Evolutionary conservation across 768 basidiomycete species (phyloP).

Genomic region (Boletus edulis): DNA sequence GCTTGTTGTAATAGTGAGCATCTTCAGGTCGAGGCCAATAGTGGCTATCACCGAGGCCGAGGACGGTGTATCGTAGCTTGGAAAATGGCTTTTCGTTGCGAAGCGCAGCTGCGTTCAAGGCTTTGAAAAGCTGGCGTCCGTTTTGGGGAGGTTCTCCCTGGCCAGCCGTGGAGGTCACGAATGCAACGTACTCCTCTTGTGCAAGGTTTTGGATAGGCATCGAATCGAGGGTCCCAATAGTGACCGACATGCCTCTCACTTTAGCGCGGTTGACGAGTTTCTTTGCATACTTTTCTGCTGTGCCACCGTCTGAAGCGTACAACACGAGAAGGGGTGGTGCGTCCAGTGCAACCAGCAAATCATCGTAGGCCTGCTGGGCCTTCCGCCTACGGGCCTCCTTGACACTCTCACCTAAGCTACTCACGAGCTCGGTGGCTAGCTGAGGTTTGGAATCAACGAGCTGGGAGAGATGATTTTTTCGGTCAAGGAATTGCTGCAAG

Average conservation of each 20-base stretch:
- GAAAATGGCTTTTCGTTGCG: constrained; percentile 52
- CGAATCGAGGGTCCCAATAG: constrained; percentile 78
- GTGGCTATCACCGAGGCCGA: constrained; percentile 96
- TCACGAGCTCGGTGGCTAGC: constrained; percentile 78
- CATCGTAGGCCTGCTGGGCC: constrained; percentile 81
- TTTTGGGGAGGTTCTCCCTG: constrained; percentile 99
- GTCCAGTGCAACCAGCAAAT: constrained; percentile 79
- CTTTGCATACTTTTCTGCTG: constrained; percentile 96
- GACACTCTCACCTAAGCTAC: constrained; percentile 80
- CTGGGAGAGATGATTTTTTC: constrained; percentile 95
- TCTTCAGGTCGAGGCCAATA: constrained; percentile 99
- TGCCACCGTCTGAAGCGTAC: constrained; percentile 95
- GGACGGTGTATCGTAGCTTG: constrained; percentile 78
- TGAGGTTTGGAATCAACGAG: constrained; percentile 79
- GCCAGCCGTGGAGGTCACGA: constrained; percentile 91
- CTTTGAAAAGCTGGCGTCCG: constrained; percentile 85
- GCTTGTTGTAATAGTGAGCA: constrained; percentile 97
- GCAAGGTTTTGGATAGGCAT: constrained; percentile 71
- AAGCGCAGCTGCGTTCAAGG: constrained; percentile 61
- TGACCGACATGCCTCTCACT: constrained; percentile 76
- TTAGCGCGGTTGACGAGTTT: constrained; percentile 79
- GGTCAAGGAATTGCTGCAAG: constrained; percentile 88
- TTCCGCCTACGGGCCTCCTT: constrained; percentile 79
- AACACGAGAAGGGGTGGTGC: constrained; percentile 86
- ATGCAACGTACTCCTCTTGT: constrained; percentile 72